A percentile compares a stretch with the other conserved stretches of the same genome.
Conservation (phyloP, 2,329 filamentous ascomycete genomes). For the Chaetomiaceae sp. region DNA sequence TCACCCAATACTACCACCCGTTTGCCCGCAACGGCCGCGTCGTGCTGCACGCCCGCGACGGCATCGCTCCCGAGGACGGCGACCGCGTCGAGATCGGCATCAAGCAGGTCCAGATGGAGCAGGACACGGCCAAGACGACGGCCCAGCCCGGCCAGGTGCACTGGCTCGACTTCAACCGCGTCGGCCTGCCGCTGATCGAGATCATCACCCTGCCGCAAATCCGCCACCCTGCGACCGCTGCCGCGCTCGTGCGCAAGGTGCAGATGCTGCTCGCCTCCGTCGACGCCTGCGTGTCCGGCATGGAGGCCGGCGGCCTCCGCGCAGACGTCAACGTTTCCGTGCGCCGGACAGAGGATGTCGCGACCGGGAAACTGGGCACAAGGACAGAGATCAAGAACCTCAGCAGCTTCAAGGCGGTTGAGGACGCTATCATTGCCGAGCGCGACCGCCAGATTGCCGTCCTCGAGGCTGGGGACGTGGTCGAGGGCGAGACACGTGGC, state of each 20-base stretch:
- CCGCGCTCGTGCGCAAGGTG: constrained; percentile 83
- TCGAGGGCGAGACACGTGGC: constrained; percentile 85
- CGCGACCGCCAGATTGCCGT: constrained; percentile 81
- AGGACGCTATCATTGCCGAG: constrained; percentile 90
- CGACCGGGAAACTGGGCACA: constrained; percentile 58
- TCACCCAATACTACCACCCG: constrained; percentile 87
- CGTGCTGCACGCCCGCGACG: constrained; percentile 68
- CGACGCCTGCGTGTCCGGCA: constrained; percentile 81
- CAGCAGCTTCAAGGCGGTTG: constrained; percentile 89
- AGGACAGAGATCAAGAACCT: constrained; percentile 97
- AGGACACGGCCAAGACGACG: constrained; percentile 93
- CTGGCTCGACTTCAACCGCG: constrained; percentile 90
- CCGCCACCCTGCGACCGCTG: constrained; percentile 80
- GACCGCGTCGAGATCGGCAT: constrained; percentile 71
- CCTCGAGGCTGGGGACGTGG: constrained; percentile 66
- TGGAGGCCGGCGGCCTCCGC: constrained; percentile 87
- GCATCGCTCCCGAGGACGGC: constrained; percentile 70
- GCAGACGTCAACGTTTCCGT: constrained; percentile 97
- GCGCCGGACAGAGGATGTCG: constrained; percentile 48
- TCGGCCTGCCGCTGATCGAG: constrained; percentile 85
- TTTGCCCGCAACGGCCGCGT: constrained; percentile 68
- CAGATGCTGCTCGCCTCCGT: constrained; percentile 75
- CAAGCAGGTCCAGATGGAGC: constrained; percentile 93
- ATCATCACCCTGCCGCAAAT: constrained; percentile 91
- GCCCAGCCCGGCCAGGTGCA: constrained; percentile 68